Percentiles rank a stretch among this genome's conserved stretches.
Evolutionary conservation across 2,329 filamentous ascomycete genomes (phyloP).

Genomic region (Sclerotinia borealis): DNA sequence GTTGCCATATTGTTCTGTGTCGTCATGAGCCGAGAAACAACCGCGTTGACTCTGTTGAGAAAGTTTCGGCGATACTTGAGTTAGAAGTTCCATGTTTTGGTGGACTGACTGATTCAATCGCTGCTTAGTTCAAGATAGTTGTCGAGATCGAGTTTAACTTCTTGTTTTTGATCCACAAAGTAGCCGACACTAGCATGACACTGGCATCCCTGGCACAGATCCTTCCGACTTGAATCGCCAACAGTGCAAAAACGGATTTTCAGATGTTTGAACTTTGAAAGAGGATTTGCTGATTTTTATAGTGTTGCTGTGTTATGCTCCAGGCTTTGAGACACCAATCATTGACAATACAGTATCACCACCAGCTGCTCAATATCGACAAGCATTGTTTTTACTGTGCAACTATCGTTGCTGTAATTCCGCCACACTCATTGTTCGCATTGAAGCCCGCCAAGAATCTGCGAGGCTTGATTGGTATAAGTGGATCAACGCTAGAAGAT

Average conservation of each 20-base stretch:
- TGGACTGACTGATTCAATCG: constrained; percentile 4
- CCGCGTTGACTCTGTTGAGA: constrained; percentile 16
- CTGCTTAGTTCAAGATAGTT: background rate
- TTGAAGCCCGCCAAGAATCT: background rate
- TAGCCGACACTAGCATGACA: constrained; percentile 8
- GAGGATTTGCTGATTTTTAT: background rate
- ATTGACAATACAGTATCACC: background rate
- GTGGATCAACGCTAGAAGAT: background rate
- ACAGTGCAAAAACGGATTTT: background rate
- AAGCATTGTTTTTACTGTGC: background rate
- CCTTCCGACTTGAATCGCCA: background rate
- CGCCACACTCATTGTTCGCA: background rate
- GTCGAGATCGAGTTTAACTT: constrained; percentile 5
- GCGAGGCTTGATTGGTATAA: background rate
- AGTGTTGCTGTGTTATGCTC: no score
- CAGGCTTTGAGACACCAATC: no score
- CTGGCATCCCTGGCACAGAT: background rate
- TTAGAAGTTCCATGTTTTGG: constrained; percentile 8
- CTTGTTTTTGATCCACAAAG: constrained; percentile 8
- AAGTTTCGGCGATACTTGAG: constrained; percentile 15
- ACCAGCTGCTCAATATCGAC: background rate
- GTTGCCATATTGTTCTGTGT: constrained; percentile 12
- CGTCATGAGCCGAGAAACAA: constrained; percentile 24
- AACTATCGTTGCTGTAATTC: background rate
- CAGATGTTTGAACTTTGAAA: background rate